These are phyloP conservation scores for Apophysomyces sp. DNA, from an alignment of 371 early-diverging fungal genomes.

Conservation along the genomic window DNA sequence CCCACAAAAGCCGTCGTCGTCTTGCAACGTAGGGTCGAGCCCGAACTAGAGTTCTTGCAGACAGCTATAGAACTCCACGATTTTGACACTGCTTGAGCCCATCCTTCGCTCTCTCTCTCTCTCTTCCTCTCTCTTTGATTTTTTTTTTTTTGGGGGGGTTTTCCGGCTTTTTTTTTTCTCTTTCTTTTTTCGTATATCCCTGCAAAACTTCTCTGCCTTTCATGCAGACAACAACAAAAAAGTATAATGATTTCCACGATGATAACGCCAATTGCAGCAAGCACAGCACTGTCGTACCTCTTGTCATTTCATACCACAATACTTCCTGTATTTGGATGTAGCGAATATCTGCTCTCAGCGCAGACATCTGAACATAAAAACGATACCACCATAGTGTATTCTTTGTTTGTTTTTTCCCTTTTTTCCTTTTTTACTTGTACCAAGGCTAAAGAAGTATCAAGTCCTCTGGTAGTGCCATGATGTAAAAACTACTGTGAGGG, in stretches of 20 bases:
- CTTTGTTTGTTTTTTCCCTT: background rate
- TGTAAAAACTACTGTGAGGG: too few species aligned
- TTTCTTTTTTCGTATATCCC: background rate
- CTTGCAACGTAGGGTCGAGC: constrained; percentile 30
- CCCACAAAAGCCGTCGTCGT: constrained; percentile 59
- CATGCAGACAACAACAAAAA: background rate
- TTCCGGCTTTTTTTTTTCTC: background rate
- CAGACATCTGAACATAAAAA: too few species aligned
- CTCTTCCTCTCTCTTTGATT: too few species aligned
- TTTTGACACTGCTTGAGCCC: constrained; percentile 20
- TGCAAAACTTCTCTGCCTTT: background rate
- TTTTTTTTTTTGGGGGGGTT: too few species aligned
- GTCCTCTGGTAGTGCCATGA: too few species aligned
- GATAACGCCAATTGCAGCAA: background rate
- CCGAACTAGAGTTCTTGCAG: constrained; percentile 6
- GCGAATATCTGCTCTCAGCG: too few species aligned
- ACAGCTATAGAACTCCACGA: constrained; percentile 44
- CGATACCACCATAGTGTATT: background rate
- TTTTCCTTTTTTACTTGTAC: background rate
- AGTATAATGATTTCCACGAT: background rate
- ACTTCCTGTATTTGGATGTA: too few species aligned
- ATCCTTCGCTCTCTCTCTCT: background rate
- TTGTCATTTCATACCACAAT: too few species aligned
- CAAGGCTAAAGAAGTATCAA: too few species aligned
- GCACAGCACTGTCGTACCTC: too few species aligned